Conservation (phyloP, 805 yeast species). For the Schwanniomyces pseudopolymorphus region DNA sequence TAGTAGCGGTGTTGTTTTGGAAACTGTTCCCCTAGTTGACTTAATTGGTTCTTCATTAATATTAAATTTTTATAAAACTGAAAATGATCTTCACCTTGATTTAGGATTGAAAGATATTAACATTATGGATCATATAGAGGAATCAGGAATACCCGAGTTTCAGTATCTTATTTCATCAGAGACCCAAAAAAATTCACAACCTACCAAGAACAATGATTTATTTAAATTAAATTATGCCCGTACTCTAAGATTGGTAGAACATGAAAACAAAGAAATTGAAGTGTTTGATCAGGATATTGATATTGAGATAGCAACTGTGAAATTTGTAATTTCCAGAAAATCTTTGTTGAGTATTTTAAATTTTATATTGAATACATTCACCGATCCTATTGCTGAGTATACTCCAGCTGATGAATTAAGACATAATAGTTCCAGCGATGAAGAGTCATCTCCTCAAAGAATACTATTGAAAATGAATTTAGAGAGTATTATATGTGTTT, state of each 20-base stretch:
- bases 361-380: conserved; percentile 81
- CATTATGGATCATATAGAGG: conserved; percentile 73
- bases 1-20: conserved; percentile 56
- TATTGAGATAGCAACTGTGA: conserved; percentile 74
- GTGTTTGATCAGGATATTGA: conserved; percentile 76
- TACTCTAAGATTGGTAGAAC: conserved; percentile 57
- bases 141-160: conserved; percentile 59
- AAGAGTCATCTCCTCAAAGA: conserved; percentile 66
- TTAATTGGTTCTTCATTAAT: conserved; percentile 65
- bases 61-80: conserved; percentile 59
- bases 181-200: conserved; percentile 32
- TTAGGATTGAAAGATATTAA: conserved; percentile 63
- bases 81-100: conserved; percentile 62
- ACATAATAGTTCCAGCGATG: conserved; percentile 60
- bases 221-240: conserved; percentile 61
- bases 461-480: conserved; percentile 67
- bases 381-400: conserved; percentile 70
- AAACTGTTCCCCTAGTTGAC: conserved; percentile 69
- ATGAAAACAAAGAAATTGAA: conserved; percentile 54
- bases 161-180: conserved; percentile 70
- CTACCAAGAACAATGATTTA: conserved; percentile 38
- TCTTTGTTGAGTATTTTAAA: conserved; percentile 77
- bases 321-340: conserved; percentile 71
- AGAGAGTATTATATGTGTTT: conserved; percentile 68
- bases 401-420: conserved; percentile 69